Base-by-base conservation (phyloP, 225 moss, liverwort and hornwort species). In the Pseudoscleropodium purum region DNA sequence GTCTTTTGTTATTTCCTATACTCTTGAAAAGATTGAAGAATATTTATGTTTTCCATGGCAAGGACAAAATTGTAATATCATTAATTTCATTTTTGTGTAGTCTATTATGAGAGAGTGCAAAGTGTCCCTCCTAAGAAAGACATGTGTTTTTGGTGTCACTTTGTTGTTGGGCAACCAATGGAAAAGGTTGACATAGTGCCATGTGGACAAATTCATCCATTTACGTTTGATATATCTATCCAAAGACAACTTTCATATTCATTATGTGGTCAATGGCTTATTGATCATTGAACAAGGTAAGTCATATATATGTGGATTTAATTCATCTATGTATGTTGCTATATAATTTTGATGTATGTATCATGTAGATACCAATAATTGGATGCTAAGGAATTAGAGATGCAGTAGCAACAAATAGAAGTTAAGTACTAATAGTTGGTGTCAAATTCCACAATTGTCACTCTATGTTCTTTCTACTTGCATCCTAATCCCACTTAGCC, bases 301-400 rank as follows among this genome's bases (percentile, higher is more conserved):
- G 3, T 75, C 0, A 2, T 6, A 12, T 12, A 11, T 19, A 33
- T 18, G 10, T 47, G 31, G 1, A 33, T 76, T 33, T 51, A 9
- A 19, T 4, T 11, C 0, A 0, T 16, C 9, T 5, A 5, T 2
- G 5, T 26, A 72, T 41, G n/a, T 16, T 73, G 27, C 43, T 9
- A 43, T 27, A 43, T 43, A 16, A 27, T 45, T 17, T 43, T 7
- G 0, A 29, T 29, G 5, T 47, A 1, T 18, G 30, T 15, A 16
- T 12, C 7, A 33, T 13, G 3, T 2, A n/a, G 12, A 33, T 1
- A 33, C 7, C 33, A 36, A 51, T 0, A 77, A 77, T 36, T 52
- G 2, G 21, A 3, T 76, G 9, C 54, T 9, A 23, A 3, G 2
- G 0, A 15, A 3, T 1, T 36, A 0, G 24, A 25, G 6, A 78